Conservation (phyloP, 768 basidiomycete genomes). For the Collybiopsis confluens region DNA sequence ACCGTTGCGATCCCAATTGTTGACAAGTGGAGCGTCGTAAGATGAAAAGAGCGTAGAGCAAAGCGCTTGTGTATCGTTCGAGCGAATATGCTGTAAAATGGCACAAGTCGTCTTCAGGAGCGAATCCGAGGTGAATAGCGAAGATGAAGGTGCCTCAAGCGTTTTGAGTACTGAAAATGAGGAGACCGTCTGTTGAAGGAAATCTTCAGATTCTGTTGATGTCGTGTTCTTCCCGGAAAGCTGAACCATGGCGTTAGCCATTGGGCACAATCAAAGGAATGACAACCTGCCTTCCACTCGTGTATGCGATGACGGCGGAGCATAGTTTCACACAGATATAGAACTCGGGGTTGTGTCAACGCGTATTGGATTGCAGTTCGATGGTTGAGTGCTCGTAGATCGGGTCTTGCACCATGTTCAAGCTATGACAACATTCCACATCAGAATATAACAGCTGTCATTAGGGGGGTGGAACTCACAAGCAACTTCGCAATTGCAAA, state of each 20-base stretch:
- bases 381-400: constrained; percentile 67
- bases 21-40: constrained; percentile 54
- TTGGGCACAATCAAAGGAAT: too few species aligned
- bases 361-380: constrained; percentile 72
- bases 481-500: constrained; percentile 62
- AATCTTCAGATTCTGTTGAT: constrained; percentile 27
- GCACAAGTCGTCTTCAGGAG: constrained; percentile 41
- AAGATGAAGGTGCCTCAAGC: constrained; percentile 36
- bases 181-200: constrained; percentile 22
- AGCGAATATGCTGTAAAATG: constrained; percentile 50
- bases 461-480: constrained; percentile 35
- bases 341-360: constrained; percentile 52
- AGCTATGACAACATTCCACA: constrained; percentile 41
- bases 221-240: constrained; percentile 13
- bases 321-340: constrained; percentile 68
- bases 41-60: constrained; percentile 51
- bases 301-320: constrained; percentile 59
- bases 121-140: constrained; percentile 37
- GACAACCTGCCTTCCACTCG: constrained; percentile 61
- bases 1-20: constrained; percentile 60
- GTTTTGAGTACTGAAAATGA: constrained; percentile 34
- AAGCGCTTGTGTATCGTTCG: constrained; percentile 46
- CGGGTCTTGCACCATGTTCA: constrained; percentile 66
- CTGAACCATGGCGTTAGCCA: too few species aligned
- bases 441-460: constrained; percentile 6